Base-by-base conservation (phyloP, 495 filamentous ascomycete genomes). In the Cryomyces antarcticus region DNA sequence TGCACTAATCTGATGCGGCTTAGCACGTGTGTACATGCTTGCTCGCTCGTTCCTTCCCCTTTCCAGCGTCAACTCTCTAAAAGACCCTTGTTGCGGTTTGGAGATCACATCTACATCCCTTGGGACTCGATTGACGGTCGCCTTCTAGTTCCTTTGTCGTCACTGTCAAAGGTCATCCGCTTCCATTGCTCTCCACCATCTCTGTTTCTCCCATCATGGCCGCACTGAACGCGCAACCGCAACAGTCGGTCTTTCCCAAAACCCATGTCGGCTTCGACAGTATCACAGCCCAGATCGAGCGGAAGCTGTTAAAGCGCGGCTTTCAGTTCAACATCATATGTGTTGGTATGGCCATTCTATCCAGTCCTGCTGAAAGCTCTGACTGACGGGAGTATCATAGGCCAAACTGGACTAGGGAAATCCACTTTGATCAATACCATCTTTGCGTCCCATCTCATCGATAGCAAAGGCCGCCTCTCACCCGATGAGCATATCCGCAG, bases 311-410 rank as follows among this genome's bases (percentile, higher is more conserved):
- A 63, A 99, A 99, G 74, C 86, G 89, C 60, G 89, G 89, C 52
- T 99, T 99, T 64, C 89, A 99, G 64, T 99, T 99, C 74, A 99
- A 99, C 63, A 79, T 99, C 53, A 99, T 99, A 66, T 96, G 92
- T 64, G 89, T 99, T 64, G 89, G 89, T 97, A 69, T 59, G 88
- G 77, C 34, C 42, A 43, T 10, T 4, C 30, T 30, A 46, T 30
- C 7, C 9, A 5, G 17, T 17, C 11, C 1, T 39, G 38, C 38
- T 1, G n/a, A 12, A 12, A 28, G 12, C 9, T 36, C 38, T 39
- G 12, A 42, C 27, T 31, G 11, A 29, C 33, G 24, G 33, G 17
- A 24, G 17, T 24, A 24, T 39, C 48, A 46, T 59, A 97, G 89
- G 89, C 52, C 89, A 99, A 70, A 99, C 89, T 52, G 89, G 89